These are phyloP conservation scores for Lepidium didymum DNA, from an alignment of 345 rosid species.

Conservation along the genomic window DNA sequence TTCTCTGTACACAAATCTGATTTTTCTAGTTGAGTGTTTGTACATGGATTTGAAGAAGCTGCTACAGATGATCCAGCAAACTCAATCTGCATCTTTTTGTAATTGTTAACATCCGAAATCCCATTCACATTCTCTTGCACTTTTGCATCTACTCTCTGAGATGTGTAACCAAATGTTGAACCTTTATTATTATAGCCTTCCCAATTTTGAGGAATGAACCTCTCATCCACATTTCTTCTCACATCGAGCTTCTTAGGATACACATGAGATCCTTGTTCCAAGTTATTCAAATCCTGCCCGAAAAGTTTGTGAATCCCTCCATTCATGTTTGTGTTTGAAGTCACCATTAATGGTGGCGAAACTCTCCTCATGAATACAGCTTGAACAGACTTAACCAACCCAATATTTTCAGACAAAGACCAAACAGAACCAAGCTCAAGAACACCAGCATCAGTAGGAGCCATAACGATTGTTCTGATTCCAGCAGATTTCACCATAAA, in stretches of 20 bases:
- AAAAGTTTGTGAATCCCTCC: conserved; percentile 60
- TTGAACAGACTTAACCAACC: conserved; percentile 47
- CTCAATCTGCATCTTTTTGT: conserved; percentile 62
- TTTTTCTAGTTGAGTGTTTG: conserved; percentile 44
- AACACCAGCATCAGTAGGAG: conserved; percentile 84
- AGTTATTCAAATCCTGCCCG: conserved; percentile 64
- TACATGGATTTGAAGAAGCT: conserved; percentile 50
- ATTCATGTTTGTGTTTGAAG: not conserved
- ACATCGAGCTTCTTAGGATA: conserved; percentile 69
- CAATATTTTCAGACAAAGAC: conserved; percentile 61
- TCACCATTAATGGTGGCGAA: not conserved
- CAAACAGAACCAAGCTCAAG: conserved; percentile 93
- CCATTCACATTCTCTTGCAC: conserved; percentile 45
- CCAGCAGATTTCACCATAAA: conserved; percentile 77
- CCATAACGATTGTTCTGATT: conserved; percentile 71
- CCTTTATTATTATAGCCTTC: conserved; percentile 40
- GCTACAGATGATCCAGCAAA: conserved; percentile 37
- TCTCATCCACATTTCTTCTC: conserved; percentile 62
- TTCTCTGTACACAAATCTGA: conserved; percentile 67
- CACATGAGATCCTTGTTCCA: conserved; percentile 22
- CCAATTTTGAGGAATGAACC: conserved; percentile 37
- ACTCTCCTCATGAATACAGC: conserved; percentile 40
- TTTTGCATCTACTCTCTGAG: conserved; percentile 38
- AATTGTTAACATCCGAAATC: conserved; percentile 38
- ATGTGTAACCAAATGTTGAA: conserved; percentile 34